Percentiles rank a stretch among this genome's conserved stretches.
These are phyloP conservation scores for Candida montana DNA, from an alignment of 805 yeast genomes.

Conservation along the genomic window DNA sequence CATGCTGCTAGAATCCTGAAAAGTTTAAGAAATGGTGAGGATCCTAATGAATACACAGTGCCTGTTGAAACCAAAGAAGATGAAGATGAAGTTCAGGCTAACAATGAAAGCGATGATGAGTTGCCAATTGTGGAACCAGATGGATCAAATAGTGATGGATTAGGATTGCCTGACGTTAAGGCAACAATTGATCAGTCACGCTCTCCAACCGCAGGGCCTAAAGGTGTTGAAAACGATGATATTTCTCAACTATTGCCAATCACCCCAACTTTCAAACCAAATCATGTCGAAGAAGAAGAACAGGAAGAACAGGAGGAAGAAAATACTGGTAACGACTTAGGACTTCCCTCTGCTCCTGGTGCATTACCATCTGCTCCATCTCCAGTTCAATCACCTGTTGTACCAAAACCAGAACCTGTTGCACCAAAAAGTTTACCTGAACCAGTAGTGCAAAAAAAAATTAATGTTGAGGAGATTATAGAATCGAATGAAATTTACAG, in stretches of 20 bases:
- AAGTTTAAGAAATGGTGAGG: slow-evolving; percentile 42
- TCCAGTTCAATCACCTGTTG: slow-evolving; percentile 9
- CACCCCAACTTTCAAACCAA: slow-evolving; percentile 8
- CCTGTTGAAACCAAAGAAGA: slow-evolving; percentile 19
- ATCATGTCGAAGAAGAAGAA: slow-evolving; percentile 1
- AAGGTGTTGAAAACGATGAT: not conserved
- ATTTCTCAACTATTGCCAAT: slow-evolving; percentile 5
- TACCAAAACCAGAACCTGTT: not conserved
- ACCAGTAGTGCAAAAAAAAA: slow-evolving; percentile 3
- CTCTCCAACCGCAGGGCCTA: slow-evolving; percentile 4
- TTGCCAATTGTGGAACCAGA: slow-evolving; percentile 5
- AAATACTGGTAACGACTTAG: not conserved
- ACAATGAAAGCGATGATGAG: slow-evolving; percentile 2
- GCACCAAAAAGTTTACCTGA: slow-evolving; percentile 2
- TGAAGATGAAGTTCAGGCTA: not conserved
- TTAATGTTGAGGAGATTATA: slow-evolving; percentile 44
- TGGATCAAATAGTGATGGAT: slow-evolving; percentile 8
- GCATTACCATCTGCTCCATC: slow-evolving; percentile 3
- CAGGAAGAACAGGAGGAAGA: not conserved
- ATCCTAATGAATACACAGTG: slow-evolving; percentile 51
- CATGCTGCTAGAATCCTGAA: slow-evolving; percentile 55
- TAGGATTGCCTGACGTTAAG: slow-evolving; percentile 4
- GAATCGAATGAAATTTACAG: slow-evolving; percentile 50
- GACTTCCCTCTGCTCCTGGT: slow-evolving; percentile 8
- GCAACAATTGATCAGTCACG: slow-evolving; percentile 1